phyloP scores from a whole-genome alignment of 176 grass and related monocot genomes.

The Zea luxurians region DNA sequence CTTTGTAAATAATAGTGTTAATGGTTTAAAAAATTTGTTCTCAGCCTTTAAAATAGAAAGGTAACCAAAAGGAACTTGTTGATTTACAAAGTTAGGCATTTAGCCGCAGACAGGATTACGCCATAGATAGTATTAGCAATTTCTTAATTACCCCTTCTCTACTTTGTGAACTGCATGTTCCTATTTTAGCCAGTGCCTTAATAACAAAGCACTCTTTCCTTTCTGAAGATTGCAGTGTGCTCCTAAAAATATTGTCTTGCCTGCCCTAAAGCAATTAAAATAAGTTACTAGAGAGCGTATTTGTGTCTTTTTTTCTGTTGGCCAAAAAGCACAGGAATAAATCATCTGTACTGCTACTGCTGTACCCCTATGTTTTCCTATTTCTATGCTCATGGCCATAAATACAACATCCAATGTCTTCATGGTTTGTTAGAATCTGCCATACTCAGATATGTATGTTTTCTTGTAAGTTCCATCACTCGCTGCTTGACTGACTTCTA shows the following conservation, averaged over 20 bases:
- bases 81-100: background rate
- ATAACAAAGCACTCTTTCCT: background rate
- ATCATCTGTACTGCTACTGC: background rate
- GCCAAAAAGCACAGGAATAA: background rate
- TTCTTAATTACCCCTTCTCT: constrained; percentile 1
- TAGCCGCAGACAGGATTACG: constrained; percentile 7
- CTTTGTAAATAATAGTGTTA: constrained; percentile 7
- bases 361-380: background rate
- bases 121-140: background rate
- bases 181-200: constrained; percentile 3
- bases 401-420: background rate
- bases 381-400: background rate
- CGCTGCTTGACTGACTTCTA: background rate
- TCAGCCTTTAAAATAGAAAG: constrained; percentile 8
- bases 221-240: background rate
- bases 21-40: background rate
- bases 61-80: background rate
- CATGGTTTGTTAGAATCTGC: background rate
- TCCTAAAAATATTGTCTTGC: background rate
- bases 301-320: background rate
- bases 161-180: constrained; percentile 11
- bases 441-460: background rate
- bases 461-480: background rate
- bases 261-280: background rate
- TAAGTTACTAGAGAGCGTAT: background rate